Evolutionary conservation across 768 basidiomycete genomes (phyloP).

Genomic region (Tulasnella sp.): DNA sequence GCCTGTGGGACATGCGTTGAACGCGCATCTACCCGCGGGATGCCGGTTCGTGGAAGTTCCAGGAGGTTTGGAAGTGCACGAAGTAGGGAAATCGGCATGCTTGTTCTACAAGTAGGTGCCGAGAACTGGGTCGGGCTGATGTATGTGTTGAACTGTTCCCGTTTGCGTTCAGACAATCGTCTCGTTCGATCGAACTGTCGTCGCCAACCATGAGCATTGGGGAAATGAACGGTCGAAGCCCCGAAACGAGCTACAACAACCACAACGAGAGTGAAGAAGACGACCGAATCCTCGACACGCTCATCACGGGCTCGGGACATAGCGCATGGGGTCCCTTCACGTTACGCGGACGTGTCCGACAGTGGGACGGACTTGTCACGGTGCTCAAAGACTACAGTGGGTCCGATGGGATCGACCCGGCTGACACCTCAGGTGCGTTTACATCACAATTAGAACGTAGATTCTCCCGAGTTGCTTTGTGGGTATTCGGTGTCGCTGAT

Average conservation of each 20-base stretch:
- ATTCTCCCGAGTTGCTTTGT: neutral
- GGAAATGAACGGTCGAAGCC: conserved; percentile 22
- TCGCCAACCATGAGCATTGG: conserved; percentile 21
- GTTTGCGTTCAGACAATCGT: neutral
- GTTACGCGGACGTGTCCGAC: conserved; percentile 65
- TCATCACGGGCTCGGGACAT: conserved; percentile 75
- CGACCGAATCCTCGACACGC: conserved; percentile 40
- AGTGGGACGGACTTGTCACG: conserved; percentile 69
- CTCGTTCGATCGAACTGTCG: neutral
- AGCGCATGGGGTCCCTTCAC: conserved; percentile 87
- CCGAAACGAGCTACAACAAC: neutral
- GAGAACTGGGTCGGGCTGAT: neutral
- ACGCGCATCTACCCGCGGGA: conserved; percentile 47
- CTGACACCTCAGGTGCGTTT: neutral
- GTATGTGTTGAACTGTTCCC: neutral
- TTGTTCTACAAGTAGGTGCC: conserved; percentile 11
- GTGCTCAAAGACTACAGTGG: conserved; percentile 63
- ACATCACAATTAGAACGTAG: neutral
- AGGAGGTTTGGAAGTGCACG: conserved; percentile 21
- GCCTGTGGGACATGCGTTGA: conserved; percentile 47
- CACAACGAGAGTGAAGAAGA: conserved; percentile 17
- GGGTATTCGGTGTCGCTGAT: neutral
- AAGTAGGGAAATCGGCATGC: neutral
- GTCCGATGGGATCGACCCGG: neutral
- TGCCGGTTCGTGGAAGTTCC: conserved; percentile 38